A percentile compares a stretch with the other conserved stretches of the same genome.
phyloP scores from a whole-genome alignment of 495 filamentous ascomycete genomes.

The Annulohypoxylon nitens region DNA sequence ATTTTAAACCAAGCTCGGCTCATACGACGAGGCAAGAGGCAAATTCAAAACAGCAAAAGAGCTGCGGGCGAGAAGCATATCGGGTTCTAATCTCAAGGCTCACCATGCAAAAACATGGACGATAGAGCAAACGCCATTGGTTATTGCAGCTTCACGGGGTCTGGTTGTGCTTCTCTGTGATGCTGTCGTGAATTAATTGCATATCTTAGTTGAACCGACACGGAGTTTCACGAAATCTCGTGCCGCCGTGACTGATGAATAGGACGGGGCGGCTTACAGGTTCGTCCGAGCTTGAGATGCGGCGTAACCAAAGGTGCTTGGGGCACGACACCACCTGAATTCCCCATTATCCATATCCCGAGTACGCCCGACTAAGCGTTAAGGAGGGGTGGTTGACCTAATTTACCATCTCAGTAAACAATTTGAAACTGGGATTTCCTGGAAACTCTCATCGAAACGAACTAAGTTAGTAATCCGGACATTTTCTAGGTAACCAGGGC shows the following conservation, averaged over 20 bases:
- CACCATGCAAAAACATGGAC: constrained; percentile 37
- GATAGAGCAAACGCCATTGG: constrained; percentile 25
- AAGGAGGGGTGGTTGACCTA: constrained; percentile 1
- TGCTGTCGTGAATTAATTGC: constrained; percentile 42
- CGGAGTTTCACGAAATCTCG: constrained; percentile 46
- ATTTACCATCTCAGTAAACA: neutral
- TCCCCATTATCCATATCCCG: constrained; percentile 15
- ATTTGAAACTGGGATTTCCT: constrained; percentile 9
- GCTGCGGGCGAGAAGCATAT: constrained; percentile 38
- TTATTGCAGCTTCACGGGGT: constrained; percentile 22
- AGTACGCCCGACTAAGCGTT: constrained; percentile 6
- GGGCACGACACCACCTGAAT: neutral
- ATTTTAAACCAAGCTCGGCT: constrained; percentile 4
- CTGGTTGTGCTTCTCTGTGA: constrained; percentile 35
- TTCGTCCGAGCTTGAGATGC: constrained; percentile 37
- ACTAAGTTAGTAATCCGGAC: neutral
- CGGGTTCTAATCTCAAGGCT: constrained; percentile 39
- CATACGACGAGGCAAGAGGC: neutral
- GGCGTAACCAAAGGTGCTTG: constrained; percentile 32
- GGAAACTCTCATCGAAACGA: constrained; percentile 2
- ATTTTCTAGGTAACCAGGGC: neutral
- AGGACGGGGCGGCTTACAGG: constrained; percentile 27
- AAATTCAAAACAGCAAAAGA: constrained; percentile 24
- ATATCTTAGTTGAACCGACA: constrained; percentile 40
- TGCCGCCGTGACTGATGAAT: constrained; percentile 26